Evolutionary conservation across 306 rosid genomes (phyloP), one percentile per base, ranked within the genome.

Genomic region (Castanea sativa): DNA sequence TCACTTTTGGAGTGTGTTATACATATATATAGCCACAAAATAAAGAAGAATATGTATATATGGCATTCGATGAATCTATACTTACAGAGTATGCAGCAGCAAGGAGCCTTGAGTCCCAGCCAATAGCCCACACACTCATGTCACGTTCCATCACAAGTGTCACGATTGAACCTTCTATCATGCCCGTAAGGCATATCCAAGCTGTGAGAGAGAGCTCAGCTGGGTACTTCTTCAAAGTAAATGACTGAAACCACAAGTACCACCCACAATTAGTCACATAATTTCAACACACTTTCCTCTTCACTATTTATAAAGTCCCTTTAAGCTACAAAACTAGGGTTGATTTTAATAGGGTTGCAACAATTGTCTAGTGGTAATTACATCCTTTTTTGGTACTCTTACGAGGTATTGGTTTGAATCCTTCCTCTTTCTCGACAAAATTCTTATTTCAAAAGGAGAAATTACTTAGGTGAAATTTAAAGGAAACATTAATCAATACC

Each of bases 41-140:
- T 20, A 58, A 58, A 20, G 64, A 20, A 21, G 23, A 25, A 58
- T 58, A 20, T n/a, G 30, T 23, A 6, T 20, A 27, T 3, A 18
- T 59, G 3, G 27, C 5, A 21, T 41, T 41, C 45, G 0, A 41
- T 41, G 45, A 41, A 41, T 41, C 45, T 8, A 41, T 60, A 80
- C 99, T 91, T 73, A 94, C 99, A 27, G 99, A 87, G 80, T 96
- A 96, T 82, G 90, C 94, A 63, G 96, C 90, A 21, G 99, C 99
- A 23, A 96, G 90, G 21, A 96, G 98, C 87, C 98, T 91, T 0
- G 99, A 93, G 76, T 96, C 99, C 98, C 98, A 96, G 16, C 98
- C 98, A 13, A 96, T 72, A 69, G 51, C 87, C 99, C 99, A 96
- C 1, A 91, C 94, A 7, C 87, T 86, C 60, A 93, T 60, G 80